Evolutionary conservation across 257 asterid species (phyloP).

Genomic region (Osmanthus fragrans): DNA sequence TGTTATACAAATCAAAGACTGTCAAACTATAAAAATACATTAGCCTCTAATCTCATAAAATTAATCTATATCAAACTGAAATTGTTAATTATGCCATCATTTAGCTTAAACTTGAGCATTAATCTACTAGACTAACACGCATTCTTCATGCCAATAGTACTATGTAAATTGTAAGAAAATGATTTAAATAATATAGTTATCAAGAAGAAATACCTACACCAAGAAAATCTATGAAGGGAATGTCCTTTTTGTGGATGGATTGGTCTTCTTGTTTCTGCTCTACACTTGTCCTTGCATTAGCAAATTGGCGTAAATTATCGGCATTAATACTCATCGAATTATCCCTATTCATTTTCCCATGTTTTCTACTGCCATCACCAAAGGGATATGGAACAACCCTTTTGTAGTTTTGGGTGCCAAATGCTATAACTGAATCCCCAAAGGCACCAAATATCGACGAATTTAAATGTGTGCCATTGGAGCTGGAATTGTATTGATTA

Average conservation of each 20-base stretch:
- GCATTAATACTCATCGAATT: background rate
- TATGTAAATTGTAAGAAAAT: conserved; percentile 19
- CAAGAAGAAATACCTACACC: conserved; percentile 83
- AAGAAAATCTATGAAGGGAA: conserved; percentile 91
- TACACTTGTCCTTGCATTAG: conserved; percentile 26
- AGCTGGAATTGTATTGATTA: conserved; percentile 20
- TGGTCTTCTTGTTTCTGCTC: conserved; percentile 41
- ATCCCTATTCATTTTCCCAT: conserved; percentile 19
- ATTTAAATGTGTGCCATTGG: conserved; percentile 15
- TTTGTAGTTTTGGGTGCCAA: conserved; percentile 15
- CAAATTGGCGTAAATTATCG: conserved; percentile 20
- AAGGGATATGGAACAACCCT: conserved; percentile 28
- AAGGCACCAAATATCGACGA: conserved; percentile 38
- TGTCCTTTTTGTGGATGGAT: conserved; percentile 44
- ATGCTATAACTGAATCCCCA: conserved; percentile 15
- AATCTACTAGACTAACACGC: background rate
- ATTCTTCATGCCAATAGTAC: conserved; percentile 17
- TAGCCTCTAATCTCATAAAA: background rate
- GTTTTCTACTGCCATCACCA: conserved; percentile 23
- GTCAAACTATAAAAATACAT: background rate
- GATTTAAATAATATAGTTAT: conserved; percentile 5
- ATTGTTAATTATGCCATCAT: conserved; percentile 11
- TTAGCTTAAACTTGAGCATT: conserved; percentile 1
- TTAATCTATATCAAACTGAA: no score
- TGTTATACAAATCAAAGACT: no score